Evolutionary conservation across 1,139 yeast species (phyloP), one percentile per base, ranked within the genome.

Genomic region (Candida neerlandica): DNA sequence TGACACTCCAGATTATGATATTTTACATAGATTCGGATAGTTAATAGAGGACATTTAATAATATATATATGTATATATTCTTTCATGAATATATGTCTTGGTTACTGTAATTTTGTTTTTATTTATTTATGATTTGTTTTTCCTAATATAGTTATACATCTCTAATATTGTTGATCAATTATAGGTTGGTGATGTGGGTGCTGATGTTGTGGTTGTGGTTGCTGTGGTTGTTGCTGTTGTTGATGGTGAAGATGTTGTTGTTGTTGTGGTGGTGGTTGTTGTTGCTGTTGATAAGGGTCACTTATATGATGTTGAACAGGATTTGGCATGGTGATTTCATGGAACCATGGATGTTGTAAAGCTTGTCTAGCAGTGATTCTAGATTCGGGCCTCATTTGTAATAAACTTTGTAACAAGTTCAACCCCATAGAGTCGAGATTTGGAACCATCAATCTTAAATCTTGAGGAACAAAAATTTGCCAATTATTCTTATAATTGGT

Each of bases 341-440:
- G 88, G 67, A 94, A 92, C 97, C 97, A 94, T 3, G 96, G 96
- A 64, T 92, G 97, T 60, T 87, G 94, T 58, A 94, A 78, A 2
- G 97, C 96, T 65, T 89, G 96, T 56, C 94, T 81, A 4, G 98
- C 97, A 42, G 95, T 84, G 40, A 94, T 83, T 65, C 99, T 81
- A 57, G 84, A 83, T 62, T 92, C 98, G 1, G 99, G 99, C 60
- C 92, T 84, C 86, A 92, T 82, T 66, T 91, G 97, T 57, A 94
- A 77, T 61, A 95, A 74, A 44, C 87, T 81, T 55, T 83, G 82
- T 57, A 95, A 74, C 55, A 94, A 73, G 60, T 91, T 92, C 61
- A 92, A 77, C 2, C 96, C 96, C 69, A 85, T 74, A 11, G 85
- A 82, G 60, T 94, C 98, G 57, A 91, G 80, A 56, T 77, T 79